Evolutionary conservation across 495 filamentous ascomycete species (phyloP), one percentile per base, ranked within the genome.

Genomic region (Podospora fimiseda): DNA sequence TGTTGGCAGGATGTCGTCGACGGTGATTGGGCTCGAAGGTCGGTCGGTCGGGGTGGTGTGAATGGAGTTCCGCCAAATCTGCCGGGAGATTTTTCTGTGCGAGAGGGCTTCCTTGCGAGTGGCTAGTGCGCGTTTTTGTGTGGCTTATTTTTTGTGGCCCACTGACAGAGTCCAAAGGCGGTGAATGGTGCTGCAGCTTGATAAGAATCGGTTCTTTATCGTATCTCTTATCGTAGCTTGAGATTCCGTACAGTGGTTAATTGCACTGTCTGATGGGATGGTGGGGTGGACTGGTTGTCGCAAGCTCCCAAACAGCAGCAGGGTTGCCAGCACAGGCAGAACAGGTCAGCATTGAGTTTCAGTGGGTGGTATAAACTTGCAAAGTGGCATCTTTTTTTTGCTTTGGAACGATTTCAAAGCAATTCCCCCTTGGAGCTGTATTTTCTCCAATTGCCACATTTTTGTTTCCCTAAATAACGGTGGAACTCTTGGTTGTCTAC

Each of bases 331-430:
- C 2, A n/a, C n/a, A n/a, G n/a, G n/a, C 27, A 33, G 11, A 11
- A 11, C 27, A 11, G 5, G 27, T 33, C 27, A 33, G 27, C 27
- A 33, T 33, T 11, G 27, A 33, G 27, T 33, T 33, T 33, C 27
- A 33, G 27, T 15, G 15, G 43, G 8, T 11, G 27, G 38, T 42
- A n/a, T n/a, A n/a, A 38, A 57, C 53, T 40, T 48, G 57, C 66
- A 69, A 67, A 67, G 62, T 69, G 66, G 66, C 66, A 65, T 69
- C 64, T 65, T 63, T 49, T 23, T 13, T 30, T 2, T 18, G 33
- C 33, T 8, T 33, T 24, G 19, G 15, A 33, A 30, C 41, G 53
- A 65, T 65, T 69, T 65, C 60, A 56, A 68, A 63, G 59, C 63
- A 64, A 46, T 27, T 48, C 39, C 50, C 20, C 23, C 37, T 43